Evolutionary conservation across 208 protist genomes (phyloP).

Genomic region (Blastocrithidia nonstop): DNA sequence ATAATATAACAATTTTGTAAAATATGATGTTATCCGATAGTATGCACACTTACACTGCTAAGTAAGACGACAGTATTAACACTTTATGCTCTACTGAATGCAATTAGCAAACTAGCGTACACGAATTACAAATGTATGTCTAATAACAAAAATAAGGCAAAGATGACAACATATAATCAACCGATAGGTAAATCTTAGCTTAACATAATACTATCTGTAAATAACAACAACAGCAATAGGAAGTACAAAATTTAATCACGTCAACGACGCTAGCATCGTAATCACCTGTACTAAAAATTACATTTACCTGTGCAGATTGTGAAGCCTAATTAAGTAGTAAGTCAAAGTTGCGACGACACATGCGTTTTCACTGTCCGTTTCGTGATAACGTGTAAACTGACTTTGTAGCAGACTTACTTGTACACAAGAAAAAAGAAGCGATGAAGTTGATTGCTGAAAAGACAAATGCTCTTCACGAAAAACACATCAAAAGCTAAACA

Average conservation of each 20-base stretch:
- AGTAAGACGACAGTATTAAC: too few species aligned
- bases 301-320: constrained; percentile 40
- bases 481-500: constrained; percentile 2
- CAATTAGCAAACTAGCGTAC: too few species aligned
- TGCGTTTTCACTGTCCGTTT: constrained; percentile 65
- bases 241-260: neutral
- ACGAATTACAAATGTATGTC: too few species aligned
- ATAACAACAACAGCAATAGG: constrained; percentile 1
- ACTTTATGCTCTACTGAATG: too few species aligned
- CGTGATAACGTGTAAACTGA: constrained; percentile 48
- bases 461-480: constrained; percentile 9
- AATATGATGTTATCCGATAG: too few species aligned
- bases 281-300: neutral
- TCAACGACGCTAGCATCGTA: neutral
- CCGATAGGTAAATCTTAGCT: too few species aligned
- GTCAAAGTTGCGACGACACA: constrained; percentile 45
- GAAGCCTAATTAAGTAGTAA: constrained; percentile 46
- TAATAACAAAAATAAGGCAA: neutral
- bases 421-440: too few species aligned
- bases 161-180: too few species aligned
- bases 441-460: too few species aligned
- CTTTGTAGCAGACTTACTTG: constrained; percentile 12
- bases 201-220: too few species aligned
- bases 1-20: too few species aligned
- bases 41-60: too few species aligned